Base-by-base conservation (phyloP, 1,139 yeast genomes). In the Magnusiomyces sp. region DNA sequence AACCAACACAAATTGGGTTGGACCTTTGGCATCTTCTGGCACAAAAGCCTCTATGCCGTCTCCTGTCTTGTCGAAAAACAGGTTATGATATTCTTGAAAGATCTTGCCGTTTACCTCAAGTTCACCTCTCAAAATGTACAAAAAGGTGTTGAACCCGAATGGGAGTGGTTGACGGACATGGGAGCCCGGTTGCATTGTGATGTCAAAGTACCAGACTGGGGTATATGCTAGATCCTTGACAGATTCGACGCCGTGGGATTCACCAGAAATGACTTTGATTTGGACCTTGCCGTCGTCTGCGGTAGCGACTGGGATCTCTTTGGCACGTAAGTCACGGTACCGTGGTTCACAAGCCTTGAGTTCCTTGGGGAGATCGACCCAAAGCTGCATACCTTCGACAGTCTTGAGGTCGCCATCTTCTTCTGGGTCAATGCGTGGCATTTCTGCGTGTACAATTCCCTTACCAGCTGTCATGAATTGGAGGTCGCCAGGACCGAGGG, bases 401-500 rank as follows among this genome's bases (percentile, higher is more conserved):
- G 44, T 76, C 14, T 37, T 38, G 4, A 29, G 31, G 5, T 42
- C 13, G n/a, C 27, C 27, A 11, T 42, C 13, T 9, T 17, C 10
- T 4, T 23, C 29, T 4, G 29, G 19, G 20, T 38, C 47, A 16
- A 39, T 16, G 33, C 84, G 78, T 11, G 95, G 95, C 80, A 86
- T 84, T 62, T 86, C 95, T 5, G 88, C 77, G 62, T 88, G 95
- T 40, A 86, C 88, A 41, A 88, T 80, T 50, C 95, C 97, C 57
- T 75, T 78, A 50, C 97, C 96, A 10, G 96, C 96, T 51, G 95
- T 89, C 95, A 89, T 89, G 64, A 89, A 88, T 69, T 89, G 97
- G 58, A 89, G 72, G 64, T 89, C 96, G 48, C 96, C 96, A 23
- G 89, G 81, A 53, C 79, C 77, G 51, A 89, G 71, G 19, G 86